phyloP scores from a whole-genome alignment of 257 asterid genomes.

The Solanum rostratum region DNA sequence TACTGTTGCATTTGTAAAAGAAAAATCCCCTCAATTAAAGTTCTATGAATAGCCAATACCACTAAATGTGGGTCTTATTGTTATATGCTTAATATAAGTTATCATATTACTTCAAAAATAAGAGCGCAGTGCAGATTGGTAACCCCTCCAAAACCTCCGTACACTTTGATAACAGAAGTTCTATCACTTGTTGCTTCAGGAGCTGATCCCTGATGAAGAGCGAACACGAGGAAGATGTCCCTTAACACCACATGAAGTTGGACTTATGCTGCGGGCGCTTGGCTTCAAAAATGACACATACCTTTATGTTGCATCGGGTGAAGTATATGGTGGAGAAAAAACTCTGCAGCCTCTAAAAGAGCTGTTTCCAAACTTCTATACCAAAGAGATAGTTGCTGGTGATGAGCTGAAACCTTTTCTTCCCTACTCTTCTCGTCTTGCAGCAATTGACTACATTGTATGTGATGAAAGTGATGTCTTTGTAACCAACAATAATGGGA shows the following conservation, averaged over 20 bases:
- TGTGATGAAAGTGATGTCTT: slow-evolving; percentile 97
- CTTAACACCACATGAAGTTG: slow-evolving; percentile 94
- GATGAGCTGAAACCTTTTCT: slow-evolving; percentile 70
- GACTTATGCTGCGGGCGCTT: slow-evolving; percentile 89
- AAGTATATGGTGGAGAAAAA: slow-evolving; percentile 95
- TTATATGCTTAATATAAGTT: background rate
- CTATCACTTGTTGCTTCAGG: slow-evolving; percentile 27
- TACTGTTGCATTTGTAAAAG: background rate
- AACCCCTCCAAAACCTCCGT: background rate
- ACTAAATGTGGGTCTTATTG: background rate
- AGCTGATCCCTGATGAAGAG: slow-evolving; percentile 89
- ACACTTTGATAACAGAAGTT: background rate
- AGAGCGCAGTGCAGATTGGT: background rate
- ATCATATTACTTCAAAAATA: background rate
- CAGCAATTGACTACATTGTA: slow-evolving; percentile 87
- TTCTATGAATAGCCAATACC: background rate
- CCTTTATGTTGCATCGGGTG: slow-evolving; percentile 95
- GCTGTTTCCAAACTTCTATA: slow-evolving; percentile 91
- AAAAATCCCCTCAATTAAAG: background rate
- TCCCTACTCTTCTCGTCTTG: slow-evolving; percentile 92
- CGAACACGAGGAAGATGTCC: slow-evolving; percentile 93
- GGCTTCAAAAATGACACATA: slow-evolving; percentile 77
- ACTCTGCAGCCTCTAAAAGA: slow-evolving; percentile 83
- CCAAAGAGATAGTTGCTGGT: slow-evolving; percentile 80
- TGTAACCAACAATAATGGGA: slow-evolving; percentile 93